phyloP scores from a whole-genome alignment of 352 stramenopile genomes.

The Pythium coloratum region DNA sequence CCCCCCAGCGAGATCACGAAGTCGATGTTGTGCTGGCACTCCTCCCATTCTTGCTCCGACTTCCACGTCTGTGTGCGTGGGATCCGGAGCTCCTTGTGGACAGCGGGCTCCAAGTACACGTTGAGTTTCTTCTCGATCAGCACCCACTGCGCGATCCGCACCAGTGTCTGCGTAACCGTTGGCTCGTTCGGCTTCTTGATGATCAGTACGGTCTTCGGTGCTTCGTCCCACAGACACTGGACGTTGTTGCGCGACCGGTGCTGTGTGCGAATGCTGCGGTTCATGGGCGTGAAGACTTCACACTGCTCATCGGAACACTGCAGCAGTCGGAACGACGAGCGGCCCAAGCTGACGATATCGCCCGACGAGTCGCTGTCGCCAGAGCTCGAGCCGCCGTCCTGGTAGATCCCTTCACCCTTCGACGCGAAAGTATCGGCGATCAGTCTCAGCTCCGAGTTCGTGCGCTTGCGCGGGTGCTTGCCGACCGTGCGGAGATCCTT shows the following conservation, averaged over 20 bases:
- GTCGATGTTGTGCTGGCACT: conserved; percentile 82
- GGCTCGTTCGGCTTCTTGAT: conserved; percentile 90
- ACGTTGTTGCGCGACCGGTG: conserved; percentile 87
- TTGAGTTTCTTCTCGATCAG: conserved; percentile 69
- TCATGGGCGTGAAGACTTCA: conserved; percentile 85
- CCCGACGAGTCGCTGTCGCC: conserved; percentile 47
- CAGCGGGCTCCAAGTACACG: conserved; percentile 70
- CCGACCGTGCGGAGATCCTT: conserved; percentile 44
- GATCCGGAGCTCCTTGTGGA: conserved; percentile 69
- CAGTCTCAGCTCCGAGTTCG: conserved; percentile 84
- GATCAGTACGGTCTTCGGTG: conserved; percentile 77
- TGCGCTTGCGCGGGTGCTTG: conserved; percentile 56
- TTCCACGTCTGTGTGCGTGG: conserved; percentile 63
- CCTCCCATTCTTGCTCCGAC: conserved; percentile 57
- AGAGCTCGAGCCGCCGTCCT: conserved; percentile 48
- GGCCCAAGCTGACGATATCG: conserved; percentile 37
- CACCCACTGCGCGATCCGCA: conserved; percentile 69
- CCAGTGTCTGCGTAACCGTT: conserved; percentile 69
- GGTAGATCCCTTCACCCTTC: conserved; percentile 73
- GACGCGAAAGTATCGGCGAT: conserved; percentile 79
- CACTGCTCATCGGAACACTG: conserved; percentile 89
- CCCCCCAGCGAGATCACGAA: conserved; percentile 94
- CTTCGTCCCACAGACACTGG: conserved; percentile 88
- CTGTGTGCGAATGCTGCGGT: conserved; percentile 85
- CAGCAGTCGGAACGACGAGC: conserved; percentile 74